A percentile compares a stretch with the other conserved stretches of the same genome.
phyloP scores from a whole-genome alignment of 768 basidiomycete species.

The Tylopilus plumbeoviolaceoides region DNA sequence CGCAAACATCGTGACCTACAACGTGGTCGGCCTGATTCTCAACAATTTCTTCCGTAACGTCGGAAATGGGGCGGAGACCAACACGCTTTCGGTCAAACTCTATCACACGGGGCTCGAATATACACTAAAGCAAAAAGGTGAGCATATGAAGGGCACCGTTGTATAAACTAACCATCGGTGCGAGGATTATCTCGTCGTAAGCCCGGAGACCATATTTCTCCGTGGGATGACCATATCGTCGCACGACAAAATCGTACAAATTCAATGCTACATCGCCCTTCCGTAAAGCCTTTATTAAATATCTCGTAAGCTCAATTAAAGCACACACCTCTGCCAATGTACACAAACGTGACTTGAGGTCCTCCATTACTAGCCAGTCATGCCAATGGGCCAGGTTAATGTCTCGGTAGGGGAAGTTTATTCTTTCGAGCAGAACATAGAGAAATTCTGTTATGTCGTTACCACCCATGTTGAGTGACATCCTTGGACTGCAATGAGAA shows the following conservation, averaged over 20 bases:
- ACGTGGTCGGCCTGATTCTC: conserved; percentile 51
- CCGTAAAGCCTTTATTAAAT: conserved; percentile 6
- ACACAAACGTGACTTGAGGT: conserved; percentile 79
- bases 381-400: conserved; percentile 71
- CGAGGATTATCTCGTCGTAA: conserved; percentile 93
- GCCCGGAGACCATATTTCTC: conserved; percentile 87
- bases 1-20: conserved; percentile 31
- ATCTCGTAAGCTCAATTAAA: conserved; percentile 2
- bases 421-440: conserved; percentile 70
- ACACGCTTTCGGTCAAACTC: conserved; percentile 78
- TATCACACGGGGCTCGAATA: conserved; percentile 91
- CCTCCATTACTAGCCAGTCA: conserved; percentile 91
- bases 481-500: conserved; percentile 37
- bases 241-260: conserved; percentile 84
- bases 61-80: conserved; percentile 43
- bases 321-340: conserved; percentile 79
- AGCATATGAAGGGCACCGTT: not conserved
- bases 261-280: conserved; percentile 89
- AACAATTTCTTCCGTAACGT: conserved; percentile 75
- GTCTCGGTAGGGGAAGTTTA: conserved; percentile 85
- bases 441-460: conserved; percentile 94
- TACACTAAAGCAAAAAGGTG: conserved; percentile 48
- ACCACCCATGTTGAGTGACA: conserved; percentile 84
- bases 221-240: conserved; percentile 68
- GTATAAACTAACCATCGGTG: conserved; percentile 71